phyloP scores from a whole-genome alignment of 495 filamentous ascomycete species.

The Talaromyces thailandensis region DNA sequence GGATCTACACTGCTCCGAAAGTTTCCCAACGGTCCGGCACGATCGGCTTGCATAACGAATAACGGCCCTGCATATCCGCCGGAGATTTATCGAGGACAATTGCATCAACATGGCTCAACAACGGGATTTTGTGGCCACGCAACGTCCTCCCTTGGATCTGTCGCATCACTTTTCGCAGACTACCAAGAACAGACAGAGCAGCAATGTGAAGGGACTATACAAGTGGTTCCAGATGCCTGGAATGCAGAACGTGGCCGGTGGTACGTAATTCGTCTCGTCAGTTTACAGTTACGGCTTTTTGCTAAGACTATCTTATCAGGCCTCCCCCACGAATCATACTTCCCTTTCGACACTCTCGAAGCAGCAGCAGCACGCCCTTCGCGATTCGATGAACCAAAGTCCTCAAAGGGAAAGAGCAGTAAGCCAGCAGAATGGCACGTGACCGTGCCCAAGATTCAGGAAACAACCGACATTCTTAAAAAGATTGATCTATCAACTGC shows the following conservation, averaged over 20 bases:
- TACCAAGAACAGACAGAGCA: slow-evolving; percentile 54
- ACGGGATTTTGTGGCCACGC: slow-evolving; percentile 2
- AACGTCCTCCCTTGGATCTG: slow-evolving; percentile 56
- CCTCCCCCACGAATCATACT: slow-evolving; percentile 69
- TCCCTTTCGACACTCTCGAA: slow-evolving; percentile 86
- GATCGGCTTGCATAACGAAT: neutral
- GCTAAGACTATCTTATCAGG: slow-evolving; percentile 32
- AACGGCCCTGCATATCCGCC: too few species aligned
- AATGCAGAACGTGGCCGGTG: slow-evolving; percentile 82
- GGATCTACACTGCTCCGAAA: neutral
- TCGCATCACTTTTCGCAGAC: slow-evolving; percentile 67
- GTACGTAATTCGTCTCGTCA: slow-evolving; percentile 34
- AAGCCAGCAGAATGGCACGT: slow-evolving; percentile 36
- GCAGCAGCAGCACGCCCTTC: slow-evolving; percentile 64
- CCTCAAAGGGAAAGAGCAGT: slow-evolving; percentile 18
- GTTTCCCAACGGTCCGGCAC: neutral
- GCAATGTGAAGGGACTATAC: slow-evolving; percentile 68
- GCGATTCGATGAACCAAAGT: slow-evolving; percentile 50
- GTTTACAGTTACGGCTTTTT: neutral
- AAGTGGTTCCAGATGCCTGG: slow-evolving; percentile 75
- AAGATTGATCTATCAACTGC: slow-evolving; percentile 75
- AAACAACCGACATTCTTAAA: slow-evolving; percentile 40
- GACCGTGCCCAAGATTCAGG: slow-evolving; percentile 58
- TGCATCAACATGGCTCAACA: neutral
- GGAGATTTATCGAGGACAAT: neutral